A percentile compares a stretch with the other conserved stretches of the same genome.
Evolutionary conservation across 1,139 yeast species (phyloP).

Genomic region (Sugiyamaella neomexicana): DNA sequence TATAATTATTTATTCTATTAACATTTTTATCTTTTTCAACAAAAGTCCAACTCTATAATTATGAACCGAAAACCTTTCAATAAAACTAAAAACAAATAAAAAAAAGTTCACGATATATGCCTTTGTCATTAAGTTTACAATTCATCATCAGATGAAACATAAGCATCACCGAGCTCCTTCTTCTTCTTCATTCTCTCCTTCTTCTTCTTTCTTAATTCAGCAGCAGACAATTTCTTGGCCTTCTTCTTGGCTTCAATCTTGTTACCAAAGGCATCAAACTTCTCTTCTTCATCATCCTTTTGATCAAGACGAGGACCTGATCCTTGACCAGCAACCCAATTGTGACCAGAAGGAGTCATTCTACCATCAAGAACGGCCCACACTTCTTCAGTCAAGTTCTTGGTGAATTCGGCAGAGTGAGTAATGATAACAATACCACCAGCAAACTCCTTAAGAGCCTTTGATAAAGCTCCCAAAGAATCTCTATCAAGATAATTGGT

Average conservation of each 20-base stretch:
- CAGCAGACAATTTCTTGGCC: slow-evolving; percentile 97
- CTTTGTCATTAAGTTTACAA: slow-evolving; percentile 36
- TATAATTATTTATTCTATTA: slow-evolving; percentile 11
- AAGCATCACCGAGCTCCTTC: slow-evolving; percentile 99
- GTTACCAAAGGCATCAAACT: slow-evolving; percentile 99
- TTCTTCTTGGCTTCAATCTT: slow-evolving; percentile 94
- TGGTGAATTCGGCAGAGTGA: slow-evolving; percentile 99
- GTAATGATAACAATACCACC: slow-evolving; percentile 99
- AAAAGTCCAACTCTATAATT: slow-evolving; percentile 13
- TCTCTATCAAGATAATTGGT: slow-evolving; percentile 99
- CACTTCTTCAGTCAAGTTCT: slow-evolving; percentile 98
- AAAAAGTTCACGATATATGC: not conserved
- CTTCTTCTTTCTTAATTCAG: slow-evolving; percentile 99
- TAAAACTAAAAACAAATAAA: slow-evolving; percentile 13
- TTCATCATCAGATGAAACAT: slow-evolving; percentile 94
- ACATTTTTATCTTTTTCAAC: slow-evolving; percentile 7
- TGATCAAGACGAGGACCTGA: slow-evolving; percentile 96
- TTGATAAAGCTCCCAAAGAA: slow-evolving; percentile 98
- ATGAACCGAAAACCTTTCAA: slow-evolving; percentile 12
- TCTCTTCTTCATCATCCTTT: slow-evolving; percentile 97
- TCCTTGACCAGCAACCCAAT: slow-evolving; percentile 99
- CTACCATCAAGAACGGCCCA: slow-evolving; percentile 98
- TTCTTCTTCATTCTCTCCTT: slow-evolving; percentile 99
- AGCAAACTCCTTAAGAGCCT: slow-evolving; percentile 97
- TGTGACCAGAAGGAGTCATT: slow-evolving; percentile 99